phyloP scores from a whole-genome alignment of 2,329 filamentous ascomycete species.

The Colletotrichum nymphaeae region DNA sequence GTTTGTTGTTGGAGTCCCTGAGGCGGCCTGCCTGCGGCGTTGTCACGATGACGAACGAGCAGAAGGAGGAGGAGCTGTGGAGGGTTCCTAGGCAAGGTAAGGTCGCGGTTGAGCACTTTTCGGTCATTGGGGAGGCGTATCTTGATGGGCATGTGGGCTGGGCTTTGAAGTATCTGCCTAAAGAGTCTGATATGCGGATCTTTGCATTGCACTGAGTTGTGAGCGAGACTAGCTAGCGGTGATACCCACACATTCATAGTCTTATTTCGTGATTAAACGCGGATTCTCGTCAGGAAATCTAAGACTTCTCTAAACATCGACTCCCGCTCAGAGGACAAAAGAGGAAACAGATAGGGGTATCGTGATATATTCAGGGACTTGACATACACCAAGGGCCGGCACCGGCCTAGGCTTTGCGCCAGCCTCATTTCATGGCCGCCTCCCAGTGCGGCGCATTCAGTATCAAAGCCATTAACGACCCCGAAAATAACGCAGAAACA shows the following conservation, averaged over 20 bases:
- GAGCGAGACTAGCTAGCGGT: background rate
- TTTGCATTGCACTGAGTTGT: constrained; percentile 15
- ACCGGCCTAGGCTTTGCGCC: no score
- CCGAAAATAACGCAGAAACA: constrained; percentile 60
- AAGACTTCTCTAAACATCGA: background rate
- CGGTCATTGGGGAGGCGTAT: constrained; percentile 11
- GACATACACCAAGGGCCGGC: no score
- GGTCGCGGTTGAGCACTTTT: background rate
- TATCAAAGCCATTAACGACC: constrained; percentile 64
- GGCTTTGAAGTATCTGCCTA: background rate
- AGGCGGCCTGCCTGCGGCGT: background rate
- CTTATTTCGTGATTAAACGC: no score
- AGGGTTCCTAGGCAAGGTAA: background rate
- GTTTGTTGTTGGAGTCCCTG: background rate
- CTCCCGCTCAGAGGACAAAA: background rate
- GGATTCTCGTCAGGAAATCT: background rate
- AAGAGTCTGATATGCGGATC: background rate
- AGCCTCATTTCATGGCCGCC: no score
- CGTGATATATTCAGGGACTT: no score
- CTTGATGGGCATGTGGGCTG: background rate
- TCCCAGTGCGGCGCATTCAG: constrained; percentile 61
- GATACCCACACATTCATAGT: no score
- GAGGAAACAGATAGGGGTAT: background rate
- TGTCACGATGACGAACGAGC: background rate
- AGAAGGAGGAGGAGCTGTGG: background rate